Evolutionary conservation across 225 moss, liverwort and hornwort species (phyloP), one percentile per base, ranked within the genome.

Genomic region (Marchantia polymorpha): DNA sequence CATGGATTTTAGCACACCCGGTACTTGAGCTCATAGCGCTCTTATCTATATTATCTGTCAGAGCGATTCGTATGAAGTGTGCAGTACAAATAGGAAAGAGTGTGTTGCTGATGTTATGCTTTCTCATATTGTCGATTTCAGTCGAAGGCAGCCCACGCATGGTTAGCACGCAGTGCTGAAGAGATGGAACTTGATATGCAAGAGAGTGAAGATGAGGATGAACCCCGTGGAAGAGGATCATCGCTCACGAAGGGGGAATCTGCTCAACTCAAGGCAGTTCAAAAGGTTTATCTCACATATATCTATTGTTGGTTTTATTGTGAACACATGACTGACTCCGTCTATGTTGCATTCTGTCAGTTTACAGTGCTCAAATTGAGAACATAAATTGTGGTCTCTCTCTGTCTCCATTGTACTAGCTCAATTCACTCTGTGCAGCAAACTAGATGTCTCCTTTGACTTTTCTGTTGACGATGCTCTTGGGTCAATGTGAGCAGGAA

Each of bases 161-260:
- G 95, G 99, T 85, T 90, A 53, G 90, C 88, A 74, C 92, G 91
- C 72, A 90, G 88, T 84, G 99, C 95, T 10, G 90, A 91, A 76
- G 92, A 89, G 52, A 84, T 99, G 58, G 95, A 90, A 73, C 89
- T 99, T 69, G 90, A 91, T 73, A 77, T 95, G 80, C 88, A 92
- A 83, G 84, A 88, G 12, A 88, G 89, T 84, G 94, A 93, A 72
- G 92, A 95, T 52, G 99, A 95, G 55, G 92, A 92, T 61, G 89
- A 84, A 70, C 23, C 67, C 12, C 58, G 71, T 17, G 50, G 77
- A 17, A 60, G 81, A 22, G 81, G 78, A 71, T 75, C 83, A 67
- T 81, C 88, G 25, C 74, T 68, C 49, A 85, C 88, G 73, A 91
- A 88, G 85, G 77, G 82, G 63, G 91, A 90, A 79, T 84, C 90